Base-by-base conservation (phyloP, 2,329 filamentous ascomycete species). In the Trichophyton schoenleinii region DNA sequence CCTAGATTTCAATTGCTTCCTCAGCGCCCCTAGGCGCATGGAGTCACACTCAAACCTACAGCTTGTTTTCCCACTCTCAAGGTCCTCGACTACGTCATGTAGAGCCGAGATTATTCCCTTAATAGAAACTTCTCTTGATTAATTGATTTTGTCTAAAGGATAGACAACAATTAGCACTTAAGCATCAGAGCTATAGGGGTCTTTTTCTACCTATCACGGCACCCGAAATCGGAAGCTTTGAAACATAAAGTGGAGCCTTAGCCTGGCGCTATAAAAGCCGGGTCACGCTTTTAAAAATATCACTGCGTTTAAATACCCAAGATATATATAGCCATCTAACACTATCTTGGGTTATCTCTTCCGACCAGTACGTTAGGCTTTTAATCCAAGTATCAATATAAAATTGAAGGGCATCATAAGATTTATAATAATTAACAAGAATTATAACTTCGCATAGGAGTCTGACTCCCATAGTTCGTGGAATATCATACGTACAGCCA, bases 341-440 rank as follows among this genome's bases (percentile, higher is more conserved):
- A 42, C 15, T 42, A 42, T 42, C 41, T 4, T 11, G 41, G 41
- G 41, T 11, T 11, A 42, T 42, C 41, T 42, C 8, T 42, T n/a
- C 13, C 41, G 41, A 42, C 41, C 7, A 9, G 31, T 34, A 34
- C 31, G 31, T 34, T 7, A n/a, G n/a, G 15, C n/a, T 2, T 9
- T 36, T 52, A 9, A 66, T 63, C 67, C 67, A 69, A 13, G 59
- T 59, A 20, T 63, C 55, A 3, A 57, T 36, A 28, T 46, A 63
- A 1, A 65, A 42, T 18, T 63, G 53, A 9, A 65, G 57, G n/a
- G 55, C 63, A 42, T 67, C 63, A 36, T 63, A 61, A 52, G 65
- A 67, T 6, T 66, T 41, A 31, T 66, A 68, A 22, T 67, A 68
- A 52, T 68, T 67, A 0, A 63, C 59, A 8, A 69, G 36, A 1